Conservation (phyloP, 148 eudicot species). For the Fallopia convolvulus region DNA sequence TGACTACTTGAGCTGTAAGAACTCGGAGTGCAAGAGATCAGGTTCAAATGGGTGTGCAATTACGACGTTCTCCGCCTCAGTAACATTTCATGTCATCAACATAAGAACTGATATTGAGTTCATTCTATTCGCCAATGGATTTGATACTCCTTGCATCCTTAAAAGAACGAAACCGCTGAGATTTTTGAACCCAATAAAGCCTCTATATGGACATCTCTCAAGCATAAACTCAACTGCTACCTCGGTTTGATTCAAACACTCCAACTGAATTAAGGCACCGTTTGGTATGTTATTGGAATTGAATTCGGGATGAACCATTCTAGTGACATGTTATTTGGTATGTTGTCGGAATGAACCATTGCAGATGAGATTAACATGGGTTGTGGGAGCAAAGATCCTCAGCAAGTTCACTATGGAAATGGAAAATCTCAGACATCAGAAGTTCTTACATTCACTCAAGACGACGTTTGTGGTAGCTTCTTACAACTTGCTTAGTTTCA, state of each 20-base stretch:
- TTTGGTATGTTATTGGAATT: constrained; percentile 1
- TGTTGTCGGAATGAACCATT: too few species aligned
- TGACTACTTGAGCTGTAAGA: constrained; percentile 52
- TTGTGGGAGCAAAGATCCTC: constrained; percentile 49
- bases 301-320: background rate
- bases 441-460: constrained; percentile 40
- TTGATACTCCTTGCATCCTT: constrained; percentile 60
- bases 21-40: constrained; percentile 39
- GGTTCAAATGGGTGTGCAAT: constrained; percentile 28
- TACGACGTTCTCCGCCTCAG: constrained; percentile 48
- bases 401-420: constrained; percentile 42
- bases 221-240: constrained; percentile 54
- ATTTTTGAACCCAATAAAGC: constrained; percentile 58
- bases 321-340: too few species aligned
- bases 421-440: constrained; percentile 34
- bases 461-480: constrained; percentile 49
- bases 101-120: constrained; percentile 76
- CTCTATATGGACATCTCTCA: constrained; percentile 65
- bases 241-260: constrained; percentile 25
- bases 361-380: constrained; percentile 89
- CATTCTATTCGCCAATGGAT: constrained; percentile 61
- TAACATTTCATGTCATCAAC: constrained; percentile 71
- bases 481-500: background rate
- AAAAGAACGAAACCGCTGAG: constrained; percentile 29
- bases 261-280: background rate